A percentile compares a stretch with the other conserved stretches of the same genome.
phyloP scores from a whole-genome alignment of 306 rosid species.

The Vigna nakashimae region DNA sequence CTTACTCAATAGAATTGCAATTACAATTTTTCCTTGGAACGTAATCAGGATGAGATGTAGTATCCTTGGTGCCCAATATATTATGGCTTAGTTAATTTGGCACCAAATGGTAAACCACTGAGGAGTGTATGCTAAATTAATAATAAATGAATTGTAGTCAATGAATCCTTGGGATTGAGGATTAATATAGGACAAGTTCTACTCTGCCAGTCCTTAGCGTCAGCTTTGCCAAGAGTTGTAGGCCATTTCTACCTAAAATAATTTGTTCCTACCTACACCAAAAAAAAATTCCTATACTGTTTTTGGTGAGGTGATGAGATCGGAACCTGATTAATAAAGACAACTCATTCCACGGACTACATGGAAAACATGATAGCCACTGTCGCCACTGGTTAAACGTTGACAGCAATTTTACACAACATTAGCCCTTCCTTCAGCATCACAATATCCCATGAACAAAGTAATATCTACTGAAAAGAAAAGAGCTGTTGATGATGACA shows the following conservation, averaged over 20 bases:
- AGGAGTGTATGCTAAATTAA: background rate
- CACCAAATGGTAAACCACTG: slow-evolving; percentile 16
- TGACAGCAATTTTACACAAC: slow-evolving; percentile 9
- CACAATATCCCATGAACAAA: background rate
- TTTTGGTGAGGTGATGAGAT: background rate
- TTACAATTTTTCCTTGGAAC: background rate
- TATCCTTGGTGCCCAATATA: background rate
- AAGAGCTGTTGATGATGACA: background rate
- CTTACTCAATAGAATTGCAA: slow-evolving; percentile 14
- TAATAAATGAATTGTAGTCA: background rate
- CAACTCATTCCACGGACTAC: background rate
- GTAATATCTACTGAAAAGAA: background rate
- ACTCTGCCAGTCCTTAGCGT: slow-evolving; percentile 15
- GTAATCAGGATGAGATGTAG: slow-evolving; percentile 1
- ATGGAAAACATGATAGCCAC: slow-evolving; percentile 5
- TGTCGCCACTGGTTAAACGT: background rate
- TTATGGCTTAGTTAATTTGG: background rate
- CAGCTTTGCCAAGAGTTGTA: slow-evolving; percentile 13
- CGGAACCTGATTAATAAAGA: background rate
- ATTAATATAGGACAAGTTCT: background rate
- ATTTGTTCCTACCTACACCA: background rate
- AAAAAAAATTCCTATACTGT: slow-evolving; percentile 5
- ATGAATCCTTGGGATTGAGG: slow-evolving; percentile 11
- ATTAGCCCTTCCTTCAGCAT: slow-evolving; percentile 6
- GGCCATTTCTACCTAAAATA: slow-evolving; percentile 10